Conservation (phyloP, 306 rosid species). For the Hylodesmum podocarpum region DNA sequence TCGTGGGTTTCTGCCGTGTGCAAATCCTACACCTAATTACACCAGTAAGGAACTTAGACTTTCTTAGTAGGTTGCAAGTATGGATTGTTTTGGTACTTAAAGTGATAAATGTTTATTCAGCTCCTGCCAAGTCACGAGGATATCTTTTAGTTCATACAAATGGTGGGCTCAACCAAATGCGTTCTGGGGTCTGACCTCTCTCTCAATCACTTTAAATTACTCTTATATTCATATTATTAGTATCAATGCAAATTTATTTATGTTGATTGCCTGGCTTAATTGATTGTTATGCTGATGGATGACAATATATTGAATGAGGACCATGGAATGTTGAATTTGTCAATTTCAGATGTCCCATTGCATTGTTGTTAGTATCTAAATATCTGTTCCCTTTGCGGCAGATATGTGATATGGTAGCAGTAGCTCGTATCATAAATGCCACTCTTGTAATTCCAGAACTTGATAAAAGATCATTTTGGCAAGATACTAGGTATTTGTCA, state of each 20-base stretch:
- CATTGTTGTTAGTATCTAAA: constrained; percentile 25
- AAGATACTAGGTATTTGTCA: constrained; percentile 70
- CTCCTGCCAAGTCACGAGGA: constrained; percentile 67
- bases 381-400: constrained; percentile 43
- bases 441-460: constrained; percentile 95
- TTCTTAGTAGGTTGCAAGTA: not conserved
- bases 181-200: constrained; percentile 85
- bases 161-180: constrained; percentile 99
- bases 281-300: constrained; percentile 2
- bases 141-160: constrained; percentile 92
- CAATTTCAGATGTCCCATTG: not conserved
- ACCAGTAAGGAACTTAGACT: constrained; percentile 52
- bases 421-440: constrained; percentile 88
- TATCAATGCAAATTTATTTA: not conserved
- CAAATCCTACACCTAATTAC: constrained; percentile 65
- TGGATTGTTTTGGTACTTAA: constrained; percentile 22
- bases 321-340: not conserved
- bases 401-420: constrained; percentile 99
- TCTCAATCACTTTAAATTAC: constrained; percentile 11
- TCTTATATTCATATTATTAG: constrained; percentile 4
- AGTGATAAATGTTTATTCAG: constrained; percentile 49
- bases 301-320: constrained; percentile 7
- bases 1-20: constrained; percentile 76
- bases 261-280: constrained; percentile 5
- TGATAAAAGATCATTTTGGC: constrained; percentile 93